Conservation (phyloP, 2,329 filamentous ascomycete genomes). For the Xylariomycetidae sp. region DNA sequence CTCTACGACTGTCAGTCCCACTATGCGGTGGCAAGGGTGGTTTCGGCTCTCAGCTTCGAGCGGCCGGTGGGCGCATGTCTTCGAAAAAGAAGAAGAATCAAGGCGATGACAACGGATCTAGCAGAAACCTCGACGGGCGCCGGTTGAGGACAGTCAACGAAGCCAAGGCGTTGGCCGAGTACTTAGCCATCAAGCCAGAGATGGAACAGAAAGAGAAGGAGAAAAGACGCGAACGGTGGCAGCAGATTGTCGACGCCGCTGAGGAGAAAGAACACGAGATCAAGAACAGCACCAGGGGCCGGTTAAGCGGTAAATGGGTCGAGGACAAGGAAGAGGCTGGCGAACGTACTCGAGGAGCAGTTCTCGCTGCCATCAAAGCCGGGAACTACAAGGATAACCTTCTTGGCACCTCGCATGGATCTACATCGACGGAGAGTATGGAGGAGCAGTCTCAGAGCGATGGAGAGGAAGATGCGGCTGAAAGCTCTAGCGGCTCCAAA, state of each 20-base stretch:
- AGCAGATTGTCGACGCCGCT: conserved; percentile 79
- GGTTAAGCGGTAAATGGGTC: conserved; percentile 87
- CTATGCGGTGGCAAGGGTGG: conserved; percentile 94
- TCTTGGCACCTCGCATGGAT: conserved; percentile 46
- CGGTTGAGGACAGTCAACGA: conserved; percentile 88
- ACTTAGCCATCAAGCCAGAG: conserved; percentile 90
- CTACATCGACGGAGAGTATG: conserved; percentile 33
- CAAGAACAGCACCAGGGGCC: conserved; percentile 63
- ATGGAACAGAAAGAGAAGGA: conserved; percentile 96
- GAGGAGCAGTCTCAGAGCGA: conserved; percentile 29
- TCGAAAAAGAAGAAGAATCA: conserved; percentile 83
- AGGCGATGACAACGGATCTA: conserved; percentile 82
- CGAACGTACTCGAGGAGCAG: conserved; percentile 75
- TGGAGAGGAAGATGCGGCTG: conserved; percentile 31
- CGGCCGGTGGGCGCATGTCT: conserved; percentile 96
- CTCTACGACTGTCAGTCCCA: conserved; percentile 73
- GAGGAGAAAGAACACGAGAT: conserved; percentile 83
- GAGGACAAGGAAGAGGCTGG: conserved; percentile 89
- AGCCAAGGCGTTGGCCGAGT: conserved; percentile 91
- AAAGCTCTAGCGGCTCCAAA: conserved; percentile 37
- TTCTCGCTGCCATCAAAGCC: conserved; percentile 64
- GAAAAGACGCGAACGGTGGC: conserved; percentile 76
- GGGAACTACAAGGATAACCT: conserved; percentile 60
- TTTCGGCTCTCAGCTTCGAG: conserved; percentile 94
- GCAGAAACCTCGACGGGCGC: conserved; percentile 87